Evolutionary conservation across 2,329 filamentous ascomycete species (phyloP).

Genomic region (Thielaviopsis populi): DNA sequence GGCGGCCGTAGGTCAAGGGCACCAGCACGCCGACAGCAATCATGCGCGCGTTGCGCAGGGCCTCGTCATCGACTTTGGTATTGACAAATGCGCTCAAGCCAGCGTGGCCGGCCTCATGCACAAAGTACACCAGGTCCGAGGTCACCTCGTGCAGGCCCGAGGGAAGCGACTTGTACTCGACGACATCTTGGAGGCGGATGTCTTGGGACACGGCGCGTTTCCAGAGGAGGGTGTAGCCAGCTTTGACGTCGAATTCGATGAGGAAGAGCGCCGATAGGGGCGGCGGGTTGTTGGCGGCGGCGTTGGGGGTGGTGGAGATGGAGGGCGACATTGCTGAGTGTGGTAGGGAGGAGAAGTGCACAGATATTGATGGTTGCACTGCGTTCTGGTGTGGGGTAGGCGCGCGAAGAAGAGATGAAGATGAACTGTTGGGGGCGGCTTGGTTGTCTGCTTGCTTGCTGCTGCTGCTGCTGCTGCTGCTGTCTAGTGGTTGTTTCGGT

Average conservation of each 20-base stretch:
- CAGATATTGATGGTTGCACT: background rate
- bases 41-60: conserved; percentile 77
- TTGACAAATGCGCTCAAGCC: conserved; percentile 89
- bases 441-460: too few species aligned
- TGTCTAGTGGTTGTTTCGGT: too few species aligned
- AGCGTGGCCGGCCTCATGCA: conserved; percentile 63
- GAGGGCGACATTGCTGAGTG: background rate
- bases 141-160: conserved; percentile 82
- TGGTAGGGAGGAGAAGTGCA: too few species aligned
- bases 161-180: conserved; percentile 92
- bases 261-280: conserved; percentile 68
- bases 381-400: background rate
- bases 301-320: background rate
- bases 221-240: conserved; percentile 84
- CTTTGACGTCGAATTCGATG: conserved; percentile 83
- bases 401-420: background rate
- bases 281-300: conserved; percentile 28
- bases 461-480: too few species aligned
- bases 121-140: conserved; percentile 86
- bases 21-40: conserved; percentile 83
- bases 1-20: conserved; percentile 65
- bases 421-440: too few species aligned
- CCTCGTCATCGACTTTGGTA: conserved; percentile 57
- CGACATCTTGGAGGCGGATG: conserved; percentile 65
- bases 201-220: conserved; percentile 50